These are phyloP conservation scores for Didymella pinodella DNA, from an alignment of 2,329 filamentous ascomycete species.

Conservation along the genomic window DNA sequence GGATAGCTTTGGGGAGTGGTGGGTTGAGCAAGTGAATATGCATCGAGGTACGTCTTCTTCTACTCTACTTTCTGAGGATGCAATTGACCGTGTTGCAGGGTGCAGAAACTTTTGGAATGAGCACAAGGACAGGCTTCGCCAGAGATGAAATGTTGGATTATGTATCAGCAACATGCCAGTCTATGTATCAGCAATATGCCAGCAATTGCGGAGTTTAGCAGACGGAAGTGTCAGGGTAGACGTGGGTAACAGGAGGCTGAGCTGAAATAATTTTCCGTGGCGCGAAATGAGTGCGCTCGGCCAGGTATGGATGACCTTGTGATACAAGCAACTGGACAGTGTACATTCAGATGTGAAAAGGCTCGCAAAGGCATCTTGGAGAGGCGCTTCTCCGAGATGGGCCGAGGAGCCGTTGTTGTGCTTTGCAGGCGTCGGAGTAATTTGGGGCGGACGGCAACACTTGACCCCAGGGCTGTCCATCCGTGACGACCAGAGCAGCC, in stretches of 20 bases:
- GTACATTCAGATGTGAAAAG: not conserved
- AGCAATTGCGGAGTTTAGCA: not conserved
- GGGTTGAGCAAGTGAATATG: constrained; percentile 73
- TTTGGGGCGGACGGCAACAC: constrained; percentile 18
- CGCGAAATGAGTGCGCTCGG: constrained; percentile 4
- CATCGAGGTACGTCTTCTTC: constrained; percentile 66
- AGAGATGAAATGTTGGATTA: constrained; percentile 61
- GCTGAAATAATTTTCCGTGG: not conserved
- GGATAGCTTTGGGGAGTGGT: constrained; percentile 97
- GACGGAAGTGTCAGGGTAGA: constrained; percentile 2
- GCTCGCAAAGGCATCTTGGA: constrained; percentile 5
- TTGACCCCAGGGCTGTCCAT: not conserved
- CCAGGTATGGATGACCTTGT: not conserved
- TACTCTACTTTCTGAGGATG: not conserved
- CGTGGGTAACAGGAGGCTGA: not conserved
- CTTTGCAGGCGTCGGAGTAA: constrained; percentile 16
- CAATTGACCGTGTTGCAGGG: constrained; percentile 50
- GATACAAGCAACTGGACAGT: not conserved
- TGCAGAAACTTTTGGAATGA: constrained; percentile 88
- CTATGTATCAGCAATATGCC: not conserved
- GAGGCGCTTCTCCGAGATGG: constrained; percentile 5
- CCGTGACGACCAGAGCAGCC: not conserved
- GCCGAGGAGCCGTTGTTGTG: constrained; percentile 8
- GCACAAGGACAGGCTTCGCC: constrained; percentile 73
- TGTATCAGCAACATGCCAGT: not conserved